A percentile compares a stretch with the other conserved stretches of the same genome.
These are phyloP conservation scores for Pythium aquatile DNA, from an alignment of 352 stramenopile species.

Conservation along the genomic window DNA sequence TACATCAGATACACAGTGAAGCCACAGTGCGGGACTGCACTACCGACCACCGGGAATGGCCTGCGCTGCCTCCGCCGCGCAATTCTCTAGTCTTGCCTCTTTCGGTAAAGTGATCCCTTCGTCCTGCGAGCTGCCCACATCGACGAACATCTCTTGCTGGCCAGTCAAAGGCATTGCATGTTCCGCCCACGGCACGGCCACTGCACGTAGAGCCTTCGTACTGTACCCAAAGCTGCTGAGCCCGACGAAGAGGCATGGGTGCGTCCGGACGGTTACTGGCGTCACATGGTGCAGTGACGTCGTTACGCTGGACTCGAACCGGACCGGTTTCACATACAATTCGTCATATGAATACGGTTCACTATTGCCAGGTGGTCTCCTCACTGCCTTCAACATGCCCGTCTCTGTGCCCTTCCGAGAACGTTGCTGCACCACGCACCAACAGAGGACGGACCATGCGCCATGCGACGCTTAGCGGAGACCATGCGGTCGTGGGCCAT, in stretches of 20 bases:
- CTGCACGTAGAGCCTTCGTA: conserved; percentile 1
- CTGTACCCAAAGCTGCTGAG: conserved; percentile 5
- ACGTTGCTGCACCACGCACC: conserved; percentile 14
- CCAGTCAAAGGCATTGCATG: neutral
- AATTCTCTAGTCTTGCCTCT: no score
- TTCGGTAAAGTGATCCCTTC: neutral
- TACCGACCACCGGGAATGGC: neutral
- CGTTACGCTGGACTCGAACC: neutral
- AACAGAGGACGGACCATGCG: neutral
- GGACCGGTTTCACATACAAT: conserved; percentile 20
- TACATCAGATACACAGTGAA: no score
- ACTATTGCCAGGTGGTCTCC: neutral
- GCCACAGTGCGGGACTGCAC: neutral
- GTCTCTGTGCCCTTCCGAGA: conserved; percentile 14
- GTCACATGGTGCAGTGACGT: conserved; percentile 3
- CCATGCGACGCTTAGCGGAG: neutral
- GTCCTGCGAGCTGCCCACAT: neutral
- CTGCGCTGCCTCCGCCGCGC: no score
- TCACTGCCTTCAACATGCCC: conserved; percentile 13
- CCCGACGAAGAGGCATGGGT: conserved; percentile 1
- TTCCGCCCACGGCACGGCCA: neutral
- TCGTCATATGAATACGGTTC: conserved; percentile 16
- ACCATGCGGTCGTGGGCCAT: conserved; percentile 2
- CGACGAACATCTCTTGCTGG: neutral
- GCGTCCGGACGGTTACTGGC: conserved; percentile 17